Conservation (phyloP, 2,329 filamentous ascomycete genomes). For the Thelonectria discophora region DNA sequence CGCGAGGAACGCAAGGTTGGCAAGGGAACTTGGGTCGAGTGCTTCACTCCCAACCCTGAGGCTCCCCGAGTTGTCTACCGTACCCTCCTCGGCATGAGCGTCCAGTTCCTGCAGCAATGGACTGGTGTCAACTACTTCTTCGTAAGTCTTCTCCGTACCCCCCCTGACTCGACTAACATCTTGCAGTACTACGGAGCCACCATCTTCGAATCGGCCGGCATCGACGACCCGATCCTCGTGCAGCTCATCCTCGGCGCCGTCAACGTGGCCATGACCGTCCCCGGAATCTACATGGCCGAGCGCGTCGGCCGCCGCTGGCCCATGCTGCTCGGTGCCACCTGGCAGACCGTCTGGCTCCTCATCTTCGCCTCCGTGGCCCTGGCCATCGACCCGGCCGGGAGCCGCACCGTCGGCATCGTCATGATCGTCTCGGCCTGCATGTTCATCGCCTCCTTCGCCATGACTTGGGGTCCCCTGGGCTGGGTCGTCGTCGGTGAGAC, state of each 20-base stretch:
- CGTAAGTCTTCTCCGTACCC: not conserved
- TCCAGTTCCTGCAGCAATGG: constrained; percentile 75
- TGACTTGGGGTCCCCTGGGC: constrained; percentile 73
- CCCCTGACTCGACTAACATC: not conserved
- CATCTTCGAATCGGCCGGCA: constrained; percentile 72
- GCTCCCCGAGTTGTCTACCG: constrained; percentile 70
- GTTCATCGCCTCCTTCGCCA: constrained; percentile 75
- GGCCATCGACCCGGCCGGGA: constrained; percentile 51
- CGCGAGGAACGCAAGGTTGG: constrained; percentile 55
- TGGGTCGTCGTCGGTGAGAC: constrained; percentile 74
- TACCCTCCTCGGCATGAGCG: constrained; percentile 67
- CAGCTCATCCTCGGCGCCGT: constrained; percentile 73
- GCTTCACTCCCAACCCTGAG: constrained; percentile 63
- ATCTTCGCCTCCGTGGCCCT: constrained; percentile 69
- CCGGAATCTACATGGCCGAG: constrained; percentile 72
- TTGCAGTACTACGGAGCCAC: constrained; percentile 66
- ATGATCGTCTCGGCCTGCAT: constrained; percentile 76
- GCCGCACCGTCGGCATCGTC: constrained; percentile 63
- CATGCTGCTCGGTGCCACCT: constrained; percentile 70
- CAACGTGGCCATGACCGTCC: constrained; percentile 72
- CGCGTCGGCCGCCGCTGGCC: constrained; percentile 72
- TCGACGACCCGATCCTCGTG: constrained; percentile 70
- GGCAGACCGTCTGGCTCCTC: constrained; percentile 71
- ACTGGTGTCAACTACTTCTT: constrained; percentile 64
- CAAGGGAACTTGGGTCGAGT: constrained; percentile 64